Evolutionary conservation across 1,139 yeast species (phyloP).

Genomic region (Protomyces arabidopsidicola): DNA sequence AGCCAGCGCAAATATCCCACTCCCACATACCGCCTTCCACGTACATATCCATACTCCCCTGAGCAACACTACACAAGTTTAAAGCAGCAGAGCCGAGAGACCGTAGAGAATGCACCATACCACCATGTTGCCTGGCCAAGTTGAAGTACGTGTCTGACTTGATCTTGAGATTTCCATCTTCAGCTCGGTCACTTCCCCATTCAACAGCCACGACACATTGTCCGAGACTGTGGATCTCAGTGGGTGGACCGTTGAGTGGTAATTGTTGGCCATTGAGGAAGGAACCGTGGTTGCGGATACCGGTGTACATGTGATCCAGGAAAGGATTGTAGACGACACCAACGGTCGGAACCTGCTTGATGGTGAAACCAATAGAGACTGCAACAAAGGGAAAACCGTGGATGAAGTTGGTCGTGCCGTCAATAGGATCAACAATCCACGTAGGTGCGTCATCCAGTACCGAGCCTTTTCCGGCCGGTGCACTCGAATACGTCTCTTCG

Average conservation of each 20-base stretch:
- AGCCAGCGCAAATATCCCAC: conserved; percentile 65
- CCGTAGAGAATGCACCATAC: conserved; percentile 56
- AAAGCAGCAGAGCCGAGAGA: conserved; percentile 59
- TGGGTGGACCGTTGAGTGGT: conserved; percentile 42
- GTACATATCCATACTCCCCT: conserved; percentile 54
- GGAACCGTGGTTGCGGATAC: conserved; percentile 52
- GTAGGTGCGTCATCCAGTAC: conserved; percentile 51
- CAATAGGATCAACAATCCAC: conserved; percentile 58
- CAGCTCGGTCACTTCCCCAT: conserved; percentile 56
- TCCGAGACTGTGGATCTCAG: conserved; percentile 36
- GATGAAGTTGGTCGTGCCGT: conserved; percentile 59
- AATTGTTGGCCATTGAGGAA: conserved; percentile 44
- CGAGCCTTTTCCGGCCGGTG: conserved; percentile 44
- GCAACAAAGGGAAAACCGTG: conserved; percentile 58
- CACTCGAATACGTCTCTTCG: conserved; percentile 48
- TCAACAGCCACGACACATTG: conserved; percentile 54
- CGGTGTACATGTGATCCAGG: conserved; percentile 48
- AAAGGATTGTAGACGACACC: conserved; percentile 60
- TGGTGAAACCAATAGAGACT: conserved; percentile 54
- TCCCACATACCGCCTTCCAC: conserved; percentile 64
- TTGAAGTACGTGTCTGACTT: conserved; percentile 49
- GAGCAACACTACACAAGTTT: conserved; percentile 53
- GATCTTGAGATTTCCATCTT: conserved; percentile 45
- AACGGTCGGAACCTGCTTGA: conserved; percentile 49
- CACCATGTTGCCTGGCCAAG: conserved; percentile 46